phyloP scores from a whole-genome alignment of 2,329 filamentous ascomycete genomes.

The Fusarium denticulatum region DNA sequence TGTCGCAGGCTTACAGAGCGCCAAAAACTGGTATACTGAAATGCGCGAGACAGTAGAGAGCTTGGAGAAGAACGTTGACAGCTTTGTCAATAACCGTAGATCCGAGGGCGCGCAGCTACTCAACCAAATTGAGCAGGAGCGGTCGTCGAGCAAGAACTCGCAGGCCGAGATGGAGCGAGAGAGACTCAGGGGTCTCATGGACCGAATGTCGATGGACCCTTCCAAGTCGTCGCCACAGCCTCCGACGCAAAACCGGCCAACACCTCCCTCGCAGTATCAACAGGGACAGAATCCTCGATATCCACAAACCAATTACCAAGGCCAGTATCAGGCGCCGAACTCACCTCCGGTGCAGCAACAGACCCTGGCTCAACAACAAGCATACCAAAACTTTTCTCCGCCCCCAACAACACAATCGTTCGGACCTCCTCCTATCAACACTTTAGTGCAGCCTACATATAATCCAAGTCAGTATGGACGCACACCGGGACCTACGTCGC shows the following conservation, averaged over 20 bases:
- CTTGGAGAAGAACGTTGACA: conserved; percentile 93
- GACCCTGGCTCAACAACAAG: conserved; percentile 52
- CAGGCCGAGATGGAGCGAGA: conserved; percentile 88
- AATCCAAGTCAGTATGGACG: conserved; percentile 69
- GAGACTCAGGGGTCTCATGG: conserved; percentile 88
- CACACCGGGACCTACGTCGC: conserved; percentile 67
- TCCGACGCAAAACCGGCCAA: conserved; percentile 43
- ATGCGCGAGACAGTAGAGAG: conserved; percentile 96
- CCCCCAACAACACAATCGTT: conserved; percentile 38
- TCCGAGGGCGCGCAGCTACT: conserved; percentile 92
- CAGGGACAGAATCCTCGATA: conserved; percentile 58
- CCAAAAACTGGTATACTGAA: conserved; percentile 92
- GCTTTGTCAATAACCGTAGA: conserved; percentile 93
- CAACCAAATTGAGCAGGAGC: conserved; percentile 84
- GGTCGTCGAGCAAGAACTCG: conserved; percentile 66
- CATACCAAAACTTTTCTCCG: conserved; percentile 54
- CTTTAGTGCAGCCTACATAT: conserved; percentile 63
- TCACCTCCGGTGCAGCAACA: conserved; percentile 58
- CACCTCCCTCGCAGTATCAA: conserved; percentile 27
- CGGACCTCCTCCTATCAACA: conserved; percentile 52
- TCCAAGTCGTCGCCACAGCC: conserved; percentile 55
- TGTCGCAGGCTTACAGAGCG: conserved; percentile 83
- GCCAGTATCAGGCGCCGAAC: conserved; percentile 67
- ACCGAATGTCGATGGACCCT: conserved; percentile 90
- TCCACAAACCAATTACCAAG: conserved; percentile 62